These are phyloP conservation scores for Colletotrichum coccodes DNA, from an alignment of 2,329 filamentous ascomycete genomes.

Conservation along the genomic window DNA sequence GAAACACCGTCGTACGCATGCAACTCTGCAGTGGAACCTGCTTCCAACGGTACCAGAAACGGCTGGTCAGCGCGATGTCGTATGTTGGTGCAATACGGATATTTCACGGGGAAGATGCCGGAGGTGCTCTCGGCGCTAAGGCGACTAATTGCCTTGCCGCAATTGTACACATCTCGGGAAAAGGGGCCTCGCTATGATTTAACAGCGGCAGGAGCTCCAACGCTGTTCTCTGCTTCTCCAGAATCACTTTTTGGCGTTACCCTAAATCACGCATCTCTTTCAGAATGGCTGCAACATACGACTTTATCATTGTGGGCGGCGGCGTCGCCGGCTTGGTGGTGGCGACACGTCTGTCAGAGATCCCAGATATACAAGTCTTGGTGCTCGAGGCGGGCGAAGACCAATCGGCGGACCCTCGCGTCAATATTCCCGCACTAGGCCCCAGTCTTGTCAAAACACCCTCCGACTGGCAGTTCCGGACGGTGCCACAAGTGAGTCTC, in stretches of 20 bases:
- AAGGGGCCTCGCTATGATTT: slow-evolving; percentile 15
- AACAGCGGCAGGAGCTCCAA: slow-evolving; percentile 18
- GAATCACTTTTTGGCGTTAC: neutral
- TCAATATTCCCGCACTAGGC: slow-evolving; percentile 39
- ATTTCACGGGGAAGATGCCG: slow-evolving; percentile 19
- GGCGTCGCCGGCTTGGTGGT: slow-evolving; percentile 32
- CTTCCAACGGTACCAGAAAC: slow-evolving; percentile 22
- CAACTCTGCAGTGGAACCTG: slow-evolving; percentile 23
- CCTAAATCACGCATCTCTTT: neutral
- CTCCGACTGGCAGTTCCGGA: slow-evolving; percentile 39
- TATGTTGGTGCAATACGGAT: slow-evolving; percentile 12
- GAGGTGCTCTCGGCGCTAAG: neutral
- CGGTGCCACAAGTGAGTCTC: slow-evolving; percentile 37
- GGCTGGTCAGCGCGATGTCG: slow-evolving; percentile 2
- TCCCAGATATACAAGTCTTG: slow-evolving; percentile 35
- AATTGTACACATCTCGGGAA: neutral
- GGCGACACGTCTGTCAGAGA: slow-evolving; percentile 33
- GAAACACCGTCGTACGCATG: slow-evolving; percentile 15
- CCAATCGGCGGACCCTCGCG: slow-evolving; percentile 37
- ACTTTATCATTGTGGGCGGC: slow-evolving; percentile 32
- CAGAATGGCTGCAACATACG: slow-evolving; percentile 36
- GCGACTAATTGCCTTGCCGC: slow-evolving; percentile 3
- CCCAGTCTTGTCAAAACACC: slow-evolving; percentile 37
- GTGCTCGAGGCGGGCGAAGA: slow-evolving; percentile 44
- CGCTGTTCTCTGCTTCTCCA: neutral